Percentiles rank a stretch among this genome's conserved stretches.
Evolutionary conservation across 495 filamentous ascomycete genomes (phyloP).

Genomic region (Collariella sp.): DNA sequence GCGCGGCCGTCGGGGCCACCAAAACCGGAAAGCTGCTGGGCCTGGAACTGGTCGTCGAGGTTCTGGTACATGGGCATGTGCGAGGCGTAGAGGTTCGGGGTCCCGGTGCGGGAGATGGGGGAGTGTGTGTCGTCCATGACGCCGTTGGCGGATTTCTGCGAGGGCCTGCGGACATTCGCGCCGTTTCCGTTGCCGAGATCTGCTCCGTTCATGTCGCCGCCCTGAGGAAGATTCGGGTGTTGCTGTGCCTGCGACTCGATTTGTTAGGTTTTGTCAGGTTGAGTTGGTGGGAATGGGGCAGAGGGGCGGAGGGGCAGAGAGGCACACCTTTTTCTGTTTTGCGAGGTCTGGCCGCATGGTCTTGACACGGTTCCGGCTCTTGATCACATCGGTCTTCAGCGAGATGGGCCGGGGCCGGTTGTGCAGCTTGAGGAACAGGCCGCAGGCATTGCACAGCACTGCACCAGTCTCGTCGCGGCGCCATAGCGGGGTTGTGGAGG

Average conservation of each 20-base stretch:
- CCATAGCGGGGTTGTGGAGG: conserved; percentile 94
- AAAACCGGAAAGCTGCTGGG: conserved; percentile 33
- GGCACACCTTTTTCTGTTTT: conserved; percentile 75
- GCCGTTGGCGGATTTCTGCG: conserved; percentile 63
- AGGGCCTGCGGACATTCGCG: conserved; percentile 48
- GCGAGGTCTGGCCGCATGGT: conserved; percentile 65
- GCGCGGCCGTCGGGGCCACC: conserved; percentile 52
- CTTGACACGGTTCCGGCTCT: conserved; percentile 97
- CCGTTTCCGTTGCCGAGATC: conserved; percentile 36
- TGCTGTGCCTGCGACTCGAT: conserved; percentile 12
- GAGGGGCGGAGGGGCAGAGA: no score
- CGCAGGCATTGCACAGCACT: conserved; percentile 99
- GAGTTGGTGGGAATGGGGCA: not conserved
- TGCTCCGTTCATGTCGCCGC: conserved; percentile 50
- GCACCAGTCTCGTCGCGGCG: conserved; percentile 90
- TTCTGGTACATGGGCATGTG: conserved; percentile 61
- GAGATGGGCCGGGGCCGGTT: conserved; percentile 86
- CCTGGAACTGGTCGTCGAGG: conserved; percentile 54
- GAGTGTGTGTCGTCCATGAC: conserved; percentile 73
- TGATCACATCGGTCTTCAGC: conserved; percentile 98
- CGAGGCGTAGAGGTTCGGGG: conserved; percentile 58
- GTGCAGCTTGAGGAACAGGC: conserved; percentile 93
- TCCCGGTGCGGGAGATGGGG: conserved; percentile 78
- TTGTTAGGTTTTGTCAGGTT: not conserved
- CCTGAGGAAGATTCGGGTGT: conserved; percentile 42